These are phyloP conservation scores for Colletotrichum sp. DNA, from an alignment of 2,329 filamentous ascomycete species.

Conservation along the genomic window DNA sequence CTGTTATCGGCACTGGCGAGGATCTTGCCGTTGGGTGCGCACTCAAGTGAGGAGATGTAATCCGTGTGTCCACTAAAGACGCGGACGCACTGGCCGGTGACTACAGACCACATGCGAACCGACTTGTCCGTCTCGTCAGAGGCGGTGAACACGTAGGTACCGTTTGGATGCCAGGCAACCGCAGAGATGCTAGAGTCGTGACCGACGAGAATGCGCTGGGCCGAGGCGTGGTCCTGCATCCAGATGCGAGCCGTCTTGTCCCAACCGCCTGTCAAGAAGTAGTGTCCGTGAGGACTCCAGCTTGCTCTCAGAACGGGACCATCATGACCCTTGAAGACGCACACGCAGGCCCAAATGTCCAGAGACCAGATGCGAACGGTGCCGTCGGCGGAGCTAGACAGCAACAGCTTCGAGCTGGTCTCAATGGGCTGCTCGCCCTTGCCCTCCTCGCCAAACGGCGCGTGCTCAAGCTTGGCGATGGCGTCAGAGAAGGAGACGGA, in stretches of 20 bases:
- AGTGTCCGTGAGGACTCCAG: constrained; percentile 94
- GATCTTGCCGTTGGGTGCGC: constrained; percentile 85
- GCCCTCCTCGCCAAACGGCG: constrained; percentile 57
- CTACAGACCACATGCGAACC: constrained; percentile 96
- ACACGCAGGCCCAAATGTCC: constrained; percentile 89
- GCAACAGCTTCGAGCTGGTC: constrained; percentile 73
- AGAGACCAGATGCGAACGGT: constrained; percentile 92
- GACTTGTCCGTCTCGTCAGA: constrained; percentile 86
- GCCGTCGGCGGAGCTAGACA: constrained; percentile 87
- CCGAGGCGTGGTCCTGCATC: constrained; percentile 91
- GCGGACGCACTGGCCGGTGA: constrained; percentile 84
- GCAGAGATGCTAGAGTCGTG: constrained; percentile 94
- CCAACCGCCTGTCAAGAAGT: constrained; percentile 86
- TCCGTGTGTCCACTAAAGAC: constrained; percentile 92
- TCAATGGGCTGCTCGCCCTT: constrained; percentile 47
- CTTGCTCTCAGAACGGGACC: constrained; percentile 86
- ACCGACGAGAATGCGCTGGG: constrained; percentile 85
- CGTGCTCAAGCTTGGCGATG: constrained; percentile 59
- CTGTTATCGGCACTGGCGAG: constrained; percentile 89
- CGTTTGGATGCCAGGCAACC: constrained; percentile 94
- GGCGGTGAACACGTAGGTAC: constrained; percentile 90
- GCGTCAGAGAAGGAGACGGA: constrained; percentile 83
- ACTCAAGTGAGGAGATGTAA: constrained; percentile 83
- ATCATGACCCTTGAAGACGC: constrained; percentile 92
- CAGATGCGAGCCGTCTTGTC: constrained; percentile 92